phyloP scores from a whole-genome alignment of 2,329 filamentous ascomycete species.

The Epichloe sibirici region DNA sequence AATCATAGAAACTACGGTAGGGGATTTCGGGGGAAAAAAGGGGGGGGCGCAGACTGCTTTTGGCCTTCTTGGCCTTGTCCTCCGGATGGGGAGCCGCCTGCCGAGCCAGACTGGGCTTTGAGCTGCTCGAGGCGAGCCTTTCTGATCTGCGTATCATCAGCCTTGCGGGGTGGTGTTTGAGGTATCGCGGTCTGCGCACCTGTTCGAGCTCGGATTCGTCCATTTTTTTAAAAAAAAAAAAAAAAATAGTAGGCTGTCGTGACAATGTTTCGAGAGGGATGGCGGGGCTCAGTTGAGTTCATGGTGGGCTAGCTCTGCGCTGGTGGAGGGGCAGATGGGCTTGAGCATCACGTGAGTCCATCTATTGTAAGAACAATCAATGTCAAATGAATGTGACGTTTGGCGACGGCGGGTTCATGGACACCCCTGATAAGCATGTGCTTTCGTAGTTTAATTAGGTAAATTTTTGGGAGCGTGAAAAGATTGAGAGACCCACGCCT shows the following conservation, averaged over 20 bases:
- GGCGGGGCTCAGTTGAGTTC: background rate
- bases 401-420: background rate
- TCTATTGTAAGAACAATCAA: background rate
- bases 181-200: slow-evolving; percentile 11
- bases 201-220: slow-evolving; percentile 33
- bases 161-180: background rate
- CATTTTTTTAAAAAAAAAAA: slow-evolving; percentile 16
- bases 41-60: slow-evolving; percentile 24
- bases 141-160: slow-evolving; percentile 51
- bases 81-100: slow-evolving; percentile 23
- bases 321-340: slow-evolving; percentile 9
- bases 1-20: background rate
- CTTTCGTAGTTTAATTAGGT: background rate
- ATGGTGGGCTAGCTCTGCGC: background rate
- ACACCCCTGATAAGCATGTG: background rate
- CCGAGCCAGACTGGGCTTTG: slow-evolving; percentile 54
- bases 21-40: background rate
- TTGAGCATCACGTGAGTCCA: slow-evolving; percentile 10
- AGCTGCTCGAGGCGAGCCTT: slow-evolving; percentile 89
- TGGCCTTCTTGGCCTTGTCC: slow-evolving; percentile 48
- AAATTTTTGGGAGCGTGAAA: too few species aligned
- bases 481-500: too few species aligned
- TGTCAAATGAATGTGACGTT: background rate
- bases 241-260: background rate
- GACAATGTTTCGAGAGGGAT: slow-evolving; percentile 2